Evolutionary conservation across 1,284 basidiomycete genomes (phyloP).

Genomic region (Coniferiporia weirii): DNA sequence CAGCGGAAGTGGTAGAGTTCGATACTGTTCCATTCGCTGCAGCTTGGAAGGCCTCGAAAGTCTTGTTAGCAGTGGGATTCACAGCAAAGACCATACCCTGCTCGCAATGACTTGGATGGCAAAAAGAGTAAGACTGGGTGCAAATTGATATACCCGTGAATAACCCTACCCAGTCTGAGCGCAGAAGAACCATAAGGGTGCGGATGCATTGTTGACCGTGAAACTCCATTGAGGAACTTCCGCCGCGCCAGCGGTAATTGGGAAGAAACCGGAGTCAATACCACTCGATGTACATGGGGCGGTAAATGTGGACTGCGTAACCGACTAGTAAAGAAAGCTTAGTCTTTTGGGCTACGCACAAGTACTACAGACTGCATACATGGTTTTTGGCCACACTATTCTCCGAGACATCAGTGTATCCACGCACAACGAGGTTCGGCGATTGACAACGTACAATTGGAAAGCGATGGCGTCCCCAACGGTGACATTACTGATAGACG

Average conservation of each 20-base stretch:
- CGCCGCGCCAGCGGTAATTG: conserved; percentile 28
- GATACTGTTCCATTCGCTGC: conserved; percentile 17
- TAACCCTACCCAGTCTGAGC: conserved; percentile 29
- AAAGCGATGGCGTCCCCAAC: conserved; percentile 51
- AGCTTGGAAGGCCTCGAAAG: conserved; percentile 32
- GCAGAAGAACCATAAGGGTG: conserved; percentile 41
- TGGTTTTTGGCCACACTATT: conserved; percentile 34
- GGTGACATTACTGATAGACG: conserved; percentile 36
- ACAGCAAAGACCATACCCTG: conserved; percentile 39
- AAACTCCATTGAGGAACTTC: conserved; percentile 30
- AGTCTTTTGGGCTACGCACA: not conserved
- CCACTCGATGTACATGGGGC: conserved; percentile 39
- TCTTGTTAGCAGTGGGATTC: conserved; percentile 30
- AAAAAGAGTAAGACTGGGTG: not conserved
- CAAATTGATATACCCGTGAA: conserved; percentile 19
- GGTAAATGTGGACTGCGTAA: conserved; percentile 56
- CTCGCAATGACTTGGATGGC: conserved; percentile 29
- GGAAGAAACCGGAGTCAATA: conserved; percentile 38
- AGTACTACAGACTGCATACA: conserved; percentile 21
- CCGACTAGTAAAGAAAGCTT: conserved; percentile 33
- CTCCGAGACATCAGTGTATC: not conserved
- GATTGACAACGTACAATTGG: conserved; percentile 36
- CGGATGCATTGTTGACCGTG: conserved; percentile 32
- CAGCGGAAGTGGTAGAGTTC: conserved; percentile 19
- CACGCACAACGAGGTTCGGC: not conserved